Base-by-base conservation (phyloP, 1,284 basidiomycete genomes). In the Trametes sp. region DNA sequence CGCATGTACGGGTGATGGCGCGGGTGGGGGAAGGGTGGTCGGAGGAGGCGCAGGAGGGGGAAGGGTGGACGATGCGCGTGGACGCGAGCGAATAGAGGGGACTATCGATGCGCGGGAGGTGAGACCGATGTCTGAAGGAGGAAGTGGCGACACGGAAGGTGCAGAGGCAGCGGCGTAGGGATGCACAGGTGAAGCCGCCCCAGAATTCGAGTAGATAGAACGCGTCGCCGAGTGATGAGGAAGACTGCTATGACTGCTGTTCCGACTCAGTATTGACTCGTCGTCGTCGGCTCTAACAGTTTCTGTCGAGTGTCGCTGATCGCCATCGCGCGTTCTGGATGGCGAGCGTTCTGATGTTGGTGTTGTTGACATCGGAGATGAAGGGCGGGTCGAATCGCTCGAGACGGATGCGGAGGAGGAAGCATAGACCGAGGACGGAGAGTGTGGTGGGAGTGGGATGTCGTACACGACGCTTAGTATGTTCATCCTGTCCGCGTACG, bases 401-500 rank as follows among this genome's bases (percentile, higher is more conserved):
- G 84, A 86, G 55, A 73, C 70, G 42, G 81, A 79, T 54, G 82
- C 75, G 48, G 83, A 80, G 41, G 84, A 79, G 50, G 72, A 70
- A 66, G 80, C 67, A 67, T 87, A 86, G 52, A 83, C 71, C 19
- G 84, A 81, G 33, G 84, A 76, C 29, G 85, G 82, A 14, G 88
- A 83, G 71, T 90, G 86, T 28, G 87, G 86, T 36, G 86, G 84
- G 46, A 89, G 82, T 24, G 89, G 90, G 74, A 94, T 93, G 74
- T 87, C 89, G 79, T 94, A 94, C 65, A 93, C 93, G 66, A 93
- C 83, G 70, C 90, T 92, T 61, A 94, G 82, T 70, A 94, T 93
- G 73, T 92, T 91, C 92, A 94, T 94, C 62, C 92, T 86, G 77
- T 94, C 92, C 60, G 91, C 91, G 74, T 94, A 94, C 10, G 92